Conservation (phyloP, 2,329 filamentous ascomycete species). For the Penicillium occitanis region DNA sequence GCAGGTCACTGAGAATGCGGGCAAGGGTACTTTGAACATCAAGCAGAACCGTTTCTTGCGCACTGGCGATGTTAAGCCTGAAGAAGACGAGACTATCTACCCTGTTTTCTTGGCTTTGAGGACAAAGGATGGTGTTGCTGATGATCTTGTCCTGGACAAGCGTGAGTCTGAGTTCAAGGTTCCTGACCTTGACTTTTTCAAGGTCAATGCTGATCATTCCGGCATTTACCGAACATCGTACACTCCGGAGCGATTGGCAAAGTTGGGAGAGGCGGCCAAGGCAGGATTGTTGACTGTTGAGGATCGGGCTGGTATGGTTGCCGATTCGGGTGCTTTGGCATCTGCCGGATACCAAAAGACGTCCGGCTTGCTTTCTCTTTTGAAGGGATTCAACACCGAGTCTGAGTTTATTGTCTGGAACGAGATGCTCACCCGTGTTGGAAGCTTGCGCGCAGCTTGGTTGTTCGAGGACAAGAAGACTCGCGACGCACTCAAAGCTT, state of each 20-base stretch:
- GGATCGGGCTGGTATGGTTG: constrained; percentile 91
- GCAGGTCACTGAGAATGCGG: constrained; percentile 73
- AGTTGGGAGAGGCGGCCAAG: constrained; percentile 84
- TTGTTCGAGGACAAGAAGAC: constrained; percentile 74
- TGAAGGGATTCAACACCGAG: constrained; percentile 80
- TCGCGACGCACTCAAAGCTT: constrained; percentile 75
- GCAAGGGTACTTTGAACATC: constrained; percentile 71
- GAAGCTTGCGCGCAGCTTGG: constrained; percentile 80
- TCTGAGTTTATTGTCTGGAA: constrained; percentile 93
- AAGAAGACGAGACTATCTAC: constrained; percentile 85
- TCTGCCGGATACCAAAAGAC: constrained; percentile 92
- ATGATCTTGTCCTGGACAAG: constrained; percentile 68
- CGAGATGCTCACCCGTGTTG: constrained; percentile 78
- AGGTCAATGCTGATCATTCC: constrained; percentile 92
- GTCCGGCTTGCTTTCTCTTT: constrained; percentile 78
- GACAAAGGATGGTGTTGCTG: constrained; percentile 78
- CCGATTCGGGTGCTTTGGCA: constrained; percentile 85
- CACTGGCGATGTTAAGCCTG: constrained; percentile 88
- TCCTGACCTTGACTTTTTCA: constrained; percentile 83
- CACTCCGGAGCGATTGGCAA: constrained; percentile 75
- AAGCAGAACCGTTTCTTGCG: constrained; percentile 95
- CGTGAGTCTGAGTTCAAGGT: constrained; percentile 78
- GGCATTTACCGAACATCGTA: constrained; percentile 91
- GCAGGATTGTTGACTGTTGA: constrained; percentile 77
- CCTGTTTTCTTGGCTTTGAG: constrained; percentile 86